Base-by-base conservation (phyloP, 2,329 filamentous ascomycete genomes). In the Claviceps maximensis region DNA sequence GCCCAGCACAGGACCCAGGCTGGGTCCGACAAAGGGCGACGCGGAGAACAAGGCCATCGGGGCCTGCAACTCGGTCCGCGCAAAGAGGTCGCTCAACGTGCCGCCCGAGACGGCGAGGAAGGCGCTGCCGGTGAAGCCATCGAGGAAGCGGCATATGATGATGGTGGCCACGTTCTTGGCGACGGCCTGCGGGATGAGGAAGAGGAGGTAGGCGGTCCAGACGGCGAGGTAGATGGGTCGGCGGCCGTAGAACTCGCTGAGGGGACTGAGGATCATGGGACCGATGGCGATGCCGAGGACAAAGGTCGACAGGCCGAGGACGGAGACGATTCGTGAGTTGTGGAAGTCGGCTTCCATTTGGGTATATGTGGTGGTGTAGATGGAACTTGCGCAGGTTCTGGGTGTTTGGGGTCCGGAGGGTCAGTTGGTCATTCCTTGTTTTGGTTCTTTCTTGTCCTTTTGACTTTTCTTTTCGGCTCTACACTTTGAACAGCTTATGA, bases 31-130 rank as follows among this genome's bases (percentile, higher is more conserved):
- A 65, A 86, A 86, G 1, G 83, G 83, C 1, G 74, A 74, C 8
- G 82, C 71, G 5, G 83, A 82, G 63, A 86, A 94, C 17, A 95
- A 72, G 69, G 89, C 83, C 90, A 95, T 95, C 2, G 89, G 89
- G 7, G 78, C 77, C 58, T 84, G 83, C 53, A 95, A 78, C 58
- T 87, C 76, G 54, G 83, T 71, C 47, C 77, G 75, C 12, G 73
- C 71, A 63, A 91, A 93, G 58, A 91, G 69, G 62, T 95, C 89
- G 36, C 88, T 86, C 17, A 95, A 87, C 0, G 87, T 95, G 13
- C 89, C 88, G 42, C 89, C 89, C 0, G 88, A 86, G 1, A 95
- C 88, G 54, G 78, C 79, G 54, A 86, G 65, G 58, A 86, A 86
- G 2, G 82, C 79, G 57, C 78, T 82, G 3, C 86, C 86, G 0